Conservation (phyloP, 495 filamentous ascomycete species). For the Glutinoglossum americanum region DNA sequence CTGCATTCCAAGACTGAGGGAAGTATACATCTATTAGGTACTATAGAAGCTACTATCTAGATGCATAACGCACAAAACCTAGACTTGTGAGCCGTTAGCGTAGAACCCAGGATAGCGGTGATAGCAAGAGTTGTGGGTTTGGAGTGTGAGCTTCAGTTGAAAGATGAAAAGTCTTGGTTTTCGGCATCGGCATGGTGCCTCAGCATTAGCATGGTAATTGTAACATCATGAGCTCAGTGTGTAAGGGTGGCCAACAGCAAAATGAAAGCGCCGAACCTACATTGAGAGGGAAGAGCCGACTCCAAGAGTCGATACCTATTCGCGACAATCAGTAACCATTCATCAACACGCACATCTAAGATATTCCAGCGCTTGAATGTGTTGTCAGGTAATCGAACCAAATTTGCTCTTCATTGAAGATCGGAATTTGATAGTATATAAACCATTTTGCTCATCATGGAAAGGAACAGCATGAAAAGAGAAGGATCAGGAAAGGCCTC, state of each 20-base stretch:
- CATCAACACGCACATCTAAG: background rate
- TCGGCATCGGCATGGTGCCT: conserved; percentile 47
- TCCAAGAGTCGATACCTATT: background rate
- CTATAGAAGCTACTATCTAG: no score
- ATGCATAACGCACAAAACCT: background rate
- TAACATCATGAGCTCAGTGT: conserved; percentile 37
- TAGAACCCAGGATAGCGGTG: conserved; percentile 3
- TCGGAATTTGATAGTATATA: conserved; percentile 50
- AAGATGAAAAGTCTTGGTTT: conserved; percentile 86
- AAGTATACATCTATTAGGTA: background rate
- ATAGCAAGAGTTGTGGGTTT: conserved; percentile 4
- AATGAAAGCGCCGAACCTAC: background rate
- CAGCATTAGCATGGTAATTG: conserved; percentile 85
- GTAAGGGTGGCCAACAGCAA: background rate
- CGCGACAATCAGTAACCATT: background rate
- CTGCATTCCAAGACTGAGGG: conserved; percentile 31
- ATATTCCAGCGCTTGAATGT: background rate
- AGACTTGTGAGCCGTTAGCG: background rate
- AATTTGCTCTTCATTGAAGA: conserved; percentile 23
- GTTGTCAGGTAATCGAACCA: conserved; percentile 33
- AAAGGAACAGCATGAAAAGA: conserved; percentile 2
- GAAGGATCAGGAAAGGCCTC: background rate
- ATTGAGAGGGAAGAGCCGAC: background rate
- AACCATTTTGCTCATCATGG: conserved; percentile 31
- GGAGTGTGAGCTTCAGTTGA: conserved; percentile 44